Conservation (phyloP, 2,329 filamentous ascomycete genomes). For the Ophiocordyceps unilateralis region DNA sequence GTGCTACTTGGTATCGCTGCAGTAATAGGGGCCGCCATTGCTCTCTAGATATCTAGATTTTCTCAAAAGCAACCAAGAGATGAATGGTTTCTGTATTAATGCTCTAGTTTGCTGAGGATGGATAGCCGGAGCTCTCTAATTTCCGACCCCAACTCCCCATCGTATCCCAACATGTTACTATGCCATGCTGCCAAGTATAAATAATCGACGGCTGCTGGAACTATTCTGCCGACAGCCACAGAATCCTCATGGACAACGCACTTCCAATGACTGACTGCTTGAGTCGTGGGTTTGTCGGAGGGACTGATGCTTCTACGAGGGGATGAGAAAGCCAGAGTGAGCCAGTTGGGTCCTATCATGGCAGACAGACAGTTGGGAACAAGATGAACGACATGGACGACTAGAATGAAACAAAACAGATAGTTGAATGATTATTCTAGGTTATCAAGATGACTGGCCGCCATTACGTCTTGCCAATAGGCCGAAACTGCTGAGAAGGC, state of each 20-base stretch:
- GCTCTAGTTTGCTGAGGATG: too few relatives aligned
- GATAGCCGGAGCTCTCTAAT: too few relatives aligned
- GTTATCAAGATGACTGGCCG: background rate
- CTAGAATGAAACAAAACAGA: background rate
- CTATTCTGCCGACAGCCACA: constrained; percentile 1
- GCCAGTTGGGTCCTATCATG: background rate
- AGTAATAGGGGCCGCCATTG: too few relatives aligned
- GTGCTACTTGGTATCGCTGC: too few relatives aligned
- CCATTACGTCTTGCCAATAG: background rate
- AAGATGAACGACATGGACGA: too few relatives aligned
- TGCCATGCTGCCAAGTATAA: too few relatives aligned
- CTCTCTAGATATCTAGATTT: too few relatives aligned
- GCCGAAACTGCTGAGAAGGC: background rate
- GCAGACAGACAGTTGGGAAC: too few relatives aligned
- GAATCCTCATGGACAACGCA: constrained; percentile 1
- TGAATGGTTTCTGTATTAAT: too few relatives aligned
- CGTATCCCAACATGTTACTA: too few relatives aligned
- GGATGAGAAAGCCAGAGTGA: background rate
- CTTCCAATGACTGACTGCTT: constrained; percentile 2
- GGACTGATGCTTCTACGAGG: background rate
- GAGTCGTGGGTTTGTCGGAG: background rate
- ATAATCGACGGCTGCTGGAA: constrained; percentile 5
- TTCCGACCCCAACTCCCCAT: too few relatives aligned
- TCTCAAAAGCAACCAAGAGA: too few relatives aligned
- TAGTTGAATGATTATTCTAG: background rate